Evolutionary conservation across 495 filamentous ascomycete species (phyloP).

Genomic region (Thozetella sp.): DNA sequence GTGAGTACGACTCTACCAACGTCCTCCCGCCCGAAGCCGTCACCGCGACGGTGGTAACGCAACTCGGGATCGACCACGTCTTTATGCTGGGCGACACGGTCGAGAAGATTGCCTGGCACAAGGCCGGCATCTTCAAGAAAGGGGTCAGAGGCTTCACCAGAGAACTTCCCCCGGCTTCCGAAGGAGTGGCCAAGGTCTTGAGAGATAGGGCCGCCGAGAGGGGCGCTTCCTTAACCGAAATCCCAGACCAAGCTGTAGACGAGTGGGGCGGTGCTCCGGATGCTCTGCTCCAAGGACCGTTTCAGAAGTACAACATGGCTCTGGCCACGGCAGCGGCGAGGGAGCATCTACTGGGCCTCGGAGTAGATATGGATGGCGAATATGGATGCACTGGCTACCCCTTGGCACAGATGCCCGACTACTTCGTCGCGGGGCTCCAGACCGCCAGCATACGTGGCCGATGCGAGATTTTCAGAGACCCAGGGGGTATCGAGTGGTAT

Average conservation of each 20-base stretch:
- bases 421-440: conserved; percentile 69
- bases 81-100: conserved; percentile 46
- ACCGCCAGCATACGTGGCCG: conserved; percentile 69
- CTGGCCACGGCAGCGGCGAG: conserved; percentile 38
- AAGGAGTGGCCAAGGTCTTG: conserved; percentile 37
- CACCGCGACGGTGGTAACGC: conserved; percentile 40
- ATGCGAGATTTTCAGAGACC: conserved; percentile 67
- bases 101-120: conserved; percentile 55
- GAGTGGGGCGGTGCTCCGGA: conserved; percentile 34
- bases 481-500: conserved; percentile 65
- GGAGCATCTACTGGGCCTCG: conserved; percentile 30
- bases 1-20: conserved; percentile 54
- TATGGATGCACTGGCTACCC: conserved; percentile 14
- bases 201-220: conserved; percentile 37
- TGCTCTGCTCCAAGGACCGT: conserved; percentile 33
- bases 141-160: conserved; percentile 41
- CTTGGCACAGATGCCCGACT: conserved; percentile 23
- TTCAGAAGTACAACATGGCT: conserved; percentile 46
- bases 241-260: conserved; percentile 31
- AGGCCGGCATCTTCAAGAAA: conserved; percentile 48
- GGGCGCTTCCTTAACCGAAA: conserved; percentile 27
- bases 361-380: conserved; percentile 14
- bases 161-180: conserved; percentile 8
- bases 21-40: conserved; percentile 31
- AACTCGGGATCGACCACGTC: conserved; percentile 52